Evolutionary conservation across 768 basidiomycete genomes (phyloP), one percentile per base, ranked within the genome.

Genomic region (Tephrocybe sp.): DNA sequence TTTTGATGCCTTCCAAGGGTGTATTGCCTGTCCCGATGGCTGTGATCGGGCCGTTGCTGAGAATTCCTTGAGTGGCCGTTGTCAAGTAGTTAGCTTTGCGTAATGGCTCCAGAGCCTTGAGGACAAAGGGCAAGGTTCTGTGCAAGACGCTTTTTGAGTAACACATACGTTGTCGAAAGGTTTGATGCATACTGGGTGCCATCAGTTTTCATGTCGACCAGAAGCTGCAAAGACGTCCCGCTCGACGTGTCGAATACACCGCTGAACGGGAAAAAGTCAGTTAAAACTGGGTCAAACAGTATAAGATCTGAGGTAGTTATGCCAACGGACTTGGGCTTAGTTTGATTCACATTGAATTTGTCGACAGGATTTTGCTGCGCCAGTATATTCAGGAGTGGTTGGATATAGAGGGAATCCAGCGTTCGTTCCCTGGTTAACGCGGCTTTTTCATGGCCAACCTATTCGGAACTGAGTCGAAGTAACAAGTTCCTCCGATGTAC

Each of bases 1-100:
- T 71, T 56, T 73, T 69, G 43, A 80, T 70, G 9, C 65, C 69
- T 28, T 73, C 72, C 7, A 81, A 66, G 23, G 77, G 79, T 18
- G 78, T 74, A 61, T 79, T 79, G 10, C 79, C 79, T 12, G 78
- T 79, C 20, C 79, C 78, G 34, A 80, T 65, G 14, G 76, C 76
- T 17, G 73, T 72, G 20, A 81, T 60, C 2, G 69, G 65, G 15
- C 69, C 70, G 4, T 41, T 33, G 2, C 60, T 73, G 20, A 78
- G 58, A 1, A 57, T 65, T n/a, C 73, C 73, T 48, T 76, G 73
- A 0, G 66, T 58, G 47, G 72, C 74, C 1, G 76, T 79, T 3
- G 78, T 77, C 41, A 81, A 66, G 56, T 73, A 80, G 4, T 73
- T 75, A 7, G 58, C 65, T 9, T 66, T 60, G 14, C 77, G 72